These are phyloP conservation scores for Claviceps citrina DNA, from an alignment of 2,329 filamentous ascomycete genomes.

Conservation along the genomic window DNA sequence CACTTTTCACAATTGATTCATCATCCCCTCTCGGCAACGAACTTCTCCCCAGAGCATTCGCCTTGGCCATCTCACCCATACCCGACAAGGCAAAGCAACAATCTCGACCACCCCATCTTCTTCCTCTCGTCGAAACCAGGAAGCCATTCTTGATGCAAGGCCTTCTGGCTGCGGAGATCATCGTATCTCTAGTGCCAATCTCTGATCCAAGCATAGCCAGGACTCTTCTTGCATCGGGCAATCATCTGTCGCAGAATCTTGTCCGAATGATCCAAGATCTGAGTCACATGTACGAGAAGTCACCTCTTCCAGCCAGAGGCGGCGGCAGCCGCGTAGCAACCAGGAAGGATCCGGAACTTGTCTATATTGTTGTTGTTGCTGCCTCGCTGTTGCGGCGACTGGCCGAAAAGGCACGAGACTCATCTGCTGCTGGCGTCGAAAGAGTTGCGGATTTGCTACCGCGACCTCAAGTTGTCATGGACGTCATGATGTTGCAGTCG, in stretches of 20 bases:
- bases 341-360: constrained; percentile 34
- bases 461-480: constrained; percentile 50
- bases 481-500: constrained; percentile 49
- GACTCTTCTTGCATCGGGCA: constrained; percentile 68
- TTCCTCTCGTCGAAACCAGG: constrained; percentile 61
- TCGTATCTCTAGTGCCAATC: constrained; percentile 57
- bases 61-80: constrained; percentile 67
- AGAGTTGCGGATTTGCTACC: constrained; percentile 50
- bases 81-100: constrained; percentile 46
- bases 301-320: constrained; percentile 11
- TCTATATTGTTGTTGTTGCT: constrained; percentile 52
- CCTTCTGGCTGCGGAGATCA: constrained; percentile 74
- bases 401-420: constrained; percentile 50
- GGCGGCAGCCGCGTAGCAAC: constrained; percentile 16
- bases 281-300: constrained; percentile 41
- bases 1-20: constrained; percentile 63
- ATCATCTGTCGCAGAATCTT: constrained; percentile 70
- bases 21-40: constrained; percentile 52
- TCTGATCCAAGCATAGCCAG: constrained; percentile 59
- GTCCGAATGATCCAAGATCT: constrained; percentile 61
- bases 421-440: constrained; percentile 30
- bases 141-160: constrained; percentile 89
- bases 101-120: constrained; percentile 41
- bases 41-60: constrained; percentile 74
- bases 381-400: constrained; percentile 53